These are phyloP conservation scores for Penicillium herquei DNA, from an alignment of 495 filamentous ascomycete species.

Conservation along the genomic window DNA sequence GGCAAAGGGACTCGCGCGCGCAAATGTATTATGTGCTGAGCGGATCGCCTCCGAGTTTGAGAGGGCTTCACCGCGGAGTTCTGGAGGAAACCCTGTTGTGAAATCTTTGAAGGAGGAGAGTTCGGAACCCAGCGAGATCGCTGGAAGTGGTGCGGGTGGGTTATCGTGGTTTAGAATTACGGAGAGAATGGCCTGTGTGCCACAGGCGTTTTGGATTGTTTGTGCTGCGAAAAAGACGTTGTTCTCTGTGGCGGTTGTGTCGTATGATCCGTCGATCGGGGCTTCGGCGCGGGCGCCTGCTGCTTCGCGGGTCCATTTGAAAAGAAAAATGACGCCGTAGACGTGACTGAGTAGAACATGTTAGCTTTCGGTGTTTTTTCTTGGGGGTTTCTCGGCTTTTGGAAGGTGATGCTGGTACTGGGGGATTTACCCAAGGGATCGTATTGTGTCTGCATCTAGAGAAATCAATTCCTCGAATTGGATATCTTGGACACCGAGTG, in stretches of 20 bases:
- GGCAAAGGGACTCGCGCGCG: slow-evolving; percentile 81
- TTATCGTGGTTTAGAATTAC: slow-evolving; percentile 83
- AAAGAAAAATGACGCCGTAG: slow-evolving; percentile 98
- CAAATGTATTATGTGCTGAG: slow-evolving; percentile 91
- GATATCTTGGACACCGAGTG: slow-evolving; percentile 85
- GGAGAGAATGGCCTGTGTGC: slow-evolving; percentile 91
- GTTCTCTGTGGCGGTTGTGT: slow-evolving; percentile 63
- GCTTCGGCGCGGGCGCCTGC: slow-evolving; percentile 57
- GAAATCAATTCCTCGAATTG: slow-evolving; percentile 97
- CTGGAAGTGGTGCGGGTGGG: slow-evolving; percentile 13
- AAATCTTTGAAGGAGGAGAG: slow-evolving; percentile 87
- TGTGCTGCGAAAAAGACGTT: slow-evolving; percentile 92
- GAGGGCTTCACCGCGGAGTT: slow-evolving; percentile 67
- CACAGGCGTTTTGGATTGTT: slow-evolving; percentile 99
- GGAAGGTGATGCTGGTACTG: not conserved
- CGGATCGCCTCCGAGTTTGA: slow-evolving; percentile 79
- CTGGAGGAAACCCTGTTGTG: slow-evolving; percentile 80
- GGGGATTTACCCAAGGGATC: slow-evolving; percentile 54
- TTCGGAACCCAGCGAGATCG: slow-evolving; percentile 51
- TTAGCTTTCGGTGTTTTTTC: slow-evolving; percentile 9
- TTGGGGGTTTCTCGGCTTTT: not conserved
- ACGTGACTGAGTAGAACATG: slow-evolving; percentile 56
- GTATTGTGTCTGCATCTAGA: slow-evolving; percentile 78
- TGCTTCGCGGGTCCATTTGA: slow-evolving; percentile 88
- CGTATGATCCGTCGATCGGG: slow-evolving; percentile 75